Conservation (phyloP, 805 yeast species). For the Yarrowia divulgata region DNA sequence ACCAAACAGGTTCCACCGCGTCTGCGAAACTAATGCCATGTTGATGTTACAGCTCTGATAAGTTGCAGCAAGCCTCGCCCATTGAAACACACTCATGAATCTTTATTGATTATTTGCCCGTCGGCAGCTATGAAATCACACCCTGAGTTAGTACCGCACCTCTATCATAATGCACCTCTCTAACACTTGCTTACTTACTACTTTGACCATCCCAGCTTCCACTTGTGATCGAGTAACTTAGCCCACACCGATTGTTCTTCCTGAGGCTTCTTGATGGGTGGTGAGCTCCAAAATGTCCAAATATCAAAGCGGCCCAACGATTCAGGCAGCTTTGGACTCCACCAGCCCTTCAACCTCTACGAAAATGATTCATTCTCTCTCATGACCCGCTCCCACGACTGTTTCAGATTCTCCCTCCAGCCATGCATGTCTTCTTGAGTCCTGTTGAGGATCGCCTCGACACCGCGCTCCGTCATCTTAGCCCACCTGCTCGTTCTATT, state of each 20-base stretch:
- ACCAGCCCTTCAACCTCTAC: background rate
- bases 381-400: background rate
- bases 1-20: background rate
- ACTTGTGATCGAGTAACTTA: slow-evolving; percentile 12
- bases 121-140: slow-evolving; percentile 2
- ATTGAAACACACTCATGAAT: slow-evolving; percentile 5
- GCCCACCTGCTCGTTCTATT: background rate
- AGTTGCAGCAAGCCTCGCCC: too few relatives aligned
- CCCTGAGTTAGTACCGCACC: slow-evolving; percentile 15
- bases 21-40: too few relatives aligned
- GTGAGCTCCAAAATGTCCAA: slow-evolving; percentile 18
- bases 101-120: slow-evolving; percentile 17
- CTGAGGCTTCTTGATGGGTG: slow-evolving; percentile 4
- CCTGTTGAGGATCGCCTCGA: background rate
- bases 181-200: slow-evolving; percentile 12
- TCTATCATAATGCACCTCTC: slow-evolving; percentile 1
- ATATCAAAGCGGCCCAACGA: background rate
- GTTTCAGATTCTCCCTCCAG: background rate
- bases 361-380: background rate
- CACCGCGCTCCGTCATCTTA: background rate
- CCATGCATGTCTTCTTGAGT: background rate
- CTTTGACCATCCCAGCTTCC: slow-evolving; percentile 16
- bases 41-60: too few relatives aligned
- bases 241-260: slow-evolving; percentile 17
- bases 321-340: background rate